These are phyloP conservation scores for Arthrobotrys conoides DNA, from an alignment of 2,329 filamentous ascomycete species.

Conservation along the genomic window DNA sequence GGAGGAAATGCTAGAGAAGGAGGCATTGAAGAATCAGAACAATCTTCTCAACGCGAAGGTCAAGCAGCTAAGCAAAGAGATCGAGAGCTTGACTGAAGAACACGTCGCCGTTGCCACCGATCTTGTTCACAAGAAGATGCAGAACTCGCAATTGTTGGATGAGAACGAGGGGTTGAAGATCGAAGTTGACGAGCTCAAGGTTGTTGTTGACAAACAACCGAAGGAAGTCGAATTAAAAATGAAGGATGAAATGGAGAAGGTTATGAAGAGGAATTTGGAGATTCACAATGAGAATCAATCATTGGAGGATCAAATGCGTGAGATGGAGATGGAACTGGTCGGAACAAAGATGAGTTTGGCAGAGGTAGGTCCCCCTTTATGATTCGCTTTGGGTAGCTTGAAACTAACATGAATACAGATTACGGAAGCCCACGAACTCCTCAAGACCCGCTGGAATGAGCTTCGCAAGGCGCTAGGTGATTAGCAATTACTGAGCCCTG, in stretches of 20 bases:
- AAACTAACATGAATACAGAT: slow-evolving; percentile 65
- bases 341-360: slow-evolving; percentile 95
- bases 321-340: slow-evolving; percentile 93
- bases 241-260: slow-evolving; percentile 86
- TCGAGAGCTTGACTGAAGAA: slow-evolving; percentile 89
- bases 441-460: slow-evolving; percentile 83
- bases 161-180: slow-evolving; percentile 88
- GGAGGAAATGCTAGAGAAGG: slow-evolving; percentile 85
- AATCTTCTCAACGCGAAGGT: slow-evolving; percentile 79
- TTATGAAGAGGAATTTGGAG: slow-evolving; percentile 92
- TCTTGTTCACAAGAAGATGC: slow-evolving; percentile 89
- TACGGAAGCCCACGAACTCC: slow-evolving; percentile 74
- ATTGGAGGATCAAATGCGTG: slow-evolving; percentile 88
- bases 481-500: slow-evolving; percentile 61
- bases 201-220: slow-evolving; percentile 90
- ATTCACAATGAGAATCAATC: slow-evolving; percentile 93
- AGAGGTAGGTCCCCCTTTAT: slow-evolving; percentile 74
- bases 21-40: slow-evolving; percentile 78
- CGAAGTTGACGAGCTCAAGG: slow-evolving; percentile 86
- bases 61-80: slow-evolving; percentile 87
- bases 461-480: slow-evolving; percentile 73
- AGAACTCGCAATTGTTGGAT: slow-evolving; percentile 90
- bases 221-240: slow-evolving; percentile 86
- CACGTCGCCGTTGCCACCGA: slow-evolving; percentile 93
- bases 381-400: background rate